phyloP scores from a whole-genome alignment of 257 asterid genomes.

The Perilla frutescens region DNA sequence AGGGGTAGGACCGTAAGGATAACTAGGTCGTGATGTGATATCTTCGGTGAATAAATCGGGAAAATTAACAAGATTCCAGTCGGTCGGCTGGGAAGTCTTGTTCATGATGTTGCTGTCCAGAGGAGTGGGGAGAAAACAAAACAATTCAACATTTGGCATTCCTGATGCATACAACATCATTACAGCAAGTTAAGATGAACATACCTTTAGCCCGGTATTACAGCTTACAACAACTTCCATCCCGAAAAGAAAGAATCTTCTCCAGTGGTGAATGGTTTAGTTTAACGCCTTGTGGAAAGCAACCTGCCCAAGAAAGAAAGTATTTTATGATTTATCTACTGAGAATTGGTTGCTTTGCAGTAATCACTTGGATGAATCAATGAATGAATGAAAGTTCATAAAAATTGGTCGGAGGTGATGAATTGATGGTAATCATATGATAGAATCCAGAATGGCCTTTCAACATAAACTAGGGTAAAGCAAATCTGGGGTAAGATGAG shows the following conservation, averaged over 20 bases:
- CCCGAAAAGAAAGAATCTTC: constrained; percentile 21
- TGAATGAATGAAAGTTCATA: neutral
- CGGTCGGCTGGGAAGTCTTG: neutral
- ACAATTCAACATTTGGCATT: constrained; percentile 8
- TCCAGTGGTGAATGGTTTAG: constrained; percentile 13
- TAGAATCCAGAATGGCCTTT: neutral
- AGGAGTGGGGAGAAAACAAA: neutral
- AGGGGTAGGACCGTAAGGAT: constrained; percentile 3
- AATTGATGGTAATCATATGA: neutral
- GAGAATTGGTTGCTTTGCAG: neutral
- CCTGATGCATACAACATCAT: constrained; percentile 20
- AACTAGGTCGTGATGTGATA: neutral
- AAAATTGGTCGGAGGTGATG: neutral
- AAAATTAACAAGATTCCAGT: neutral
- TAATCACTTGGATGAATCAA: neutral
- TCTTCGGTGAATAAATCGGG: neutral
- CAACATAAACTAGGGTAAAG: neutral
- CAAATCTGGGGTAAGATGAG: neutral
- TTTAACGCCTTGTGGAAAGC: constrained; percentile 85
- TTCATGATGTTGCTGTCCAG: neutral
- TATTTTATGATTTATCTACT: neutral
- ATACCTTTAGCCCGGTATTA: constrained; percentile 32
- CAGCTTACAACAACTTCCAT: constrained; percentile 18
- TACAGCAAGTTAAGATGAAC: constrained; percentile 32
- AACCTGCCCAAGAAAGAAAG: constrained; percentile 58